A percentile compares a stretch with the other conserved stretches of the same genome.
These are phyloP conservation scores for Brassica juncea DNA, from an alignment of 345 rosid species.

Conservation along the genomic window DNA sequence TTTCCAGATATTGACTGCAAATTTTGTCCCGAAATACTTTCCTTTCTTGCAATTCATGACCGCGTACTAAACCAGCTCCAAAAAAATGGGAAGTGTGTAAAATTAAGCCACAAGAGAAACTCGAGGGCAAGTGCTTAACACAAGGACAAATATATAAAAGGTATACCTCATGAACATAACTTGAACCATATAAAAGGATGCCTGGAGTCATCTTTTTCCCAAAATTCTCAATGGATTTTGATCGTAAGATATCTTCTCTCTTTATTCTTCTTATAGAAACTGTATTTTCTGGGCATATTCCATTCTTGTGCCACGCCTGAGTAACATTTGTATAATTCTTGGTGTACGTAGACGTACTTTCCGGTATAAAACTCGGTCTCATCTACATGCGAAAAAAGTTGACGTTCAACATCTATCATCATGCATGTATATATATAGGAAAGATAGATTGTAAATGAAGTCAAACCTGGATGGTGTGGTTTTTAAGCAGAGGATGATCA, in stretches of 20 bases:
- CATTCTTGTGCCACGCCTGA: conserved; percentile 58
- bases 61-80: conserved; percentile 46
- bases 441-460: neutral
- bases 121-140: neutral
- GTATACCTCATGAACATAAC: conserved; percentile 21
- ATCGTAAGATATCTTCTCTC: conserved; percentile 52
- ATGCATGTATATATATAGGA: neutral
- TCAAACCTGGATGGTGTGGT: conserved; percentile 43
- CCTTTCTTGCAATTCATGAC: conserved; percentile 41
- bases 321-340: conserved; percentile 13
- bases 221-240: conserved; percentile 34
- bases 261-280: conserved; percentile 59
- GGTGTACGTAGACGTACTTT: conserved; percentile 41
- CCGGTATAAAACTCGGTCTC: conserved; percentile 58
- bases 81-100: neutral
- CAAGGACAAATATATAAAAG: neutral
- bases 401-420: neutral
- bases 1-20: conserved; percentile 55
- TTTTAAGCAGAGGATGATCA: conserved; percentile 41
- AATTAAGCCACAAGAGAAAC: neutral
- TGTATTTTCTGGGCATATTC: conserved; percentile 52
- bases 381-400: conserved; percentile 35
- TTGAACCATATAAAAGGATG: conserved; percentile 1
- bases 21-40: conserved; percentile 52
- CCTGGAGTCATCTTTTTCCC: conserved; percentile 10